phyloP scores from a whole-genome alignment of 208 protist genomes.

The Phytomonas francai region DNA sequence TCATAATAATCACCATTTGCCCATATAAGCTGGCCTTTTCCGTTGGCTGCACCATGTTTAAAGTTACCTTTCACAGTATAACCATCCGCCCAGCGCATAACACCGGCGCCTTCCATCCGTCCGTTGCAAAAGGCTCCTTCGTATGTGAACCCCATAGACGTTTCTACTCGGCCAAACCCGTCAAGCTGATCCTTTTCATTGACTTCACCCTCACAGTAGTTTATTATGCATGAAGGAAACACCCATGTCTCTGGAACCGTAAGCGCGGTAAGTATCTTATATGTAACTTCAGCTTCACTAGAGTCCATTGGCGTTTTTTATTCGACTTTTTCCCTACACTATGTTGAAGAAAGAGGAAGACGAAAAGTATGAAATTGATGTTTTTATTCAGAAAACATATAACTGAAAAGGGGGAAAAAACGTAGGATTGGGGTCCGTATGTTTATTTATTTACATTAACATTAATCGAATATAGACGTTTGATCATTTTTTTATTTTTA shows the following conservation, averaged over 20 bases:
- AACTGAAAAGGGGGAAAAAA: background rate
- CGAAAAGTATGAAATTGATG: background rate
- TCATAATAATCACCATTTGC: slow-evolving; percentile 57
- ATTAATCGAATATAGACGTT: slow-evolving; percentile 4
- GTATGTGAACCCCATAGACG: slow-evolving; percentile 62
- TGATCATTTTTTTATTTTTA: slow-evolving; percentile 10
- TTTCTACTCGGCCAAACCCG: slow-evolving; percentile 16
- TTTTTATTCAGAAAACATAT: background rate
- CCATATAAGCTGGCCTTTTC: slow-evolving; percentile 33
- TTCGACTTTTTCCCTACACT: background rate
- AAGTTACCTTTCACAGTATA: slow-evolving; percentile 39
- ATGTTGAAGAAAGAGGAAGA: background rate
- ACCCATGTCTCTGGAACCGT: slow-evolving; percentile 3
- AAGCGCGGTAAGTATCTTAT: slow-evolving; percentile 22
- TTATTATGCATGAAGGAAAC: slow-evolving; percentile 29
- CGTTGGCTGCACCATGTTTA: slow-evolving; percentile 20
- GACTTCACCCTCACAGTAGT: slow-evolving; percentile 16
- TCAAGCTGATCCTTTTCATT: slow-evolving; percentile 17
- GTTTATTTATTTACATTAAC: background rate
- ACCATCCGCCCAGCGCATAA: slow-evolving; percentile 43
- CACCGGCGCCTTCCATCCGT: slow-evolving; percentile 39
- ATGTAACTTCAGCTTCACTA: slow-evolving; percentile 22
- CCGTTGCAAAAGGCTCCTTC: slow-evolving; percentile 38
- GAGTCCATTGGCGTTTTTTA: background rate
- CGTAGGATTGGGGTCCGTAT: background rate